Evolutionary conservation across 805 yeast species (phyloP).

Genomic region (Blastobotrys robertii): DNA sequence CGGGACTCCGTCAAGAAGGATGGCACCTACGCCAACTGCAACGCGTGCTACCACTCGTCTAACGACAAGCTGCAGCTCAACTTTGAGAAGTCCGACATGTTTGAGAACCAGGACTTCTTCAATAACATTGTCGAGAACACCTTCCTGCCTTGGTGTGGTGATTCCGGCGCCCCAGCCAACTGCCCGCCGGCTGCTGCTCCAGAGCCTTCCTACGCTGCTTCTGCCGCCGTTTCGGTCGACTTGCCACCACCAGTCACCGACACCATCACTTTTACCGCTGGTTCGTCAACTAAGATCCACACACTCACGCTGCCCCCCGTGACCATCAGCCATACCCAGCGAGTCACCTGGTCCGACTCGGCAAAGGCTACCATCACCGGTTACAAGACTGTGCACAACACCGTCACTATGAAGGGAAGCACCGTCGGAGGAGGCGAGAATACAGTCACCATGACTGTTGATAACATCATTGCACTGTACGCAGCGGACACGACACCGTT

Average conservation of each 20-base stretch:
- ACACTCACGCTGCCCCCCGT: background rate
- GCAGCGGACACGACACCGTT: background rate
- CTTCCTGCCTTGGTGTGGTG: background rate
- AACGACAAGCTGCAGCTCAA: conserved; percentile 1
- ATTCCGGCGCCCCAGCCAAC: background rate
- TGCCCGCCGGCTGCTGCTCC: conserved; percentile 4
- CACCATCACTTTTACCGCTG: conserved; percentile 3
- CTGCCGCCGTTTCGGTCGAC: conserved; percentile 3
- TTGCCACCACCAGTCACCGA: background rate
- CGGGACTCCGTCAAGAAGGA: background rate
- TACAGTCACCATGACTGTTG: conserved; percentile 1
- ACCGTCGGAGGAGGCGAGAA: background rate
- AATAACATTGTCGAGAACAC: conserved; percentile 2
- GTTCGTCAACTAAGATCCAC: background rate
- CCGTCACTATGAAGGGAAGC: too few species aligned
- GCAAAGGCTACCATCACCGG: conserved; percentile 1
- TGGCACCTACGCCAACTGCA: conserved; percentile 1
- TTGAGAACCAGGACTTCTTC: conserved; percentile 3
- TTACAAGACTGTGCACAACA: too few species aligned
- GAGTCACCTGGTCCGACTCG: background rate
- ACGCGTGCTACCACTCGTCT: background rate
- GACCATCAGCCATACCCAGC: background rate
- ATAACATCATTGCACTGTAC: background rate
- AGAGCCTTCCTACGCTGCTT: conserved; percentile 4
- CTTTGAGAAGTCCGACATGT: conserved; percentile 1